Evolutionary conservation across 495 filamentous ascomycete species (phyloP), one percentile per base, ranked within the genome.

Genomic region (Aspergillus indologenus): DNA sequence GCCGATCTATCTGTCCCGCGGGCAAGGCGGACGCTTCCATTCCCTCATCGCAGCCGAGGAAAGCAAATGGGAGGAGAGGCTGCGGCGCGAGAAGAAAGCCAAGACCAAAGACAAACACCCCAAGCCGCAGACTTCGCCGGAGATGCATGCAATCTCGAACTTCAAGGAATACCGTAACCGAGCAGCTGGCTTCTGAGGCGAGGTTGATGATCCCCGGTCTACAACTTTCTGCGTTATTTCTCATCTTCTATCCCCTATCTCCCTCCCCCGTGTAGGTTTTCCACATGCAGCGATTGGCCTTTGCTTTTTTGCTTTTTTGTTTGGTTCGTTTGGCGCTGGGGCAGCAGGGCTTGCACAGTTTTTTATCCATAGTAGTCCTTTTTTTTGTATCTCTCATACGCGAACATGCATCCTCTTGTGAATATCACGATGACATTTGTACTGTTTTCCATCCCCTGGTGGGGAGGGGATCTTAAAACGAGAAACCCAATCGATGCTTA

Each of bases 1-100:
- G 47, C 81, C 85, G 0, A 60, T 87, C 11, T 88, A 87, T 61
- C 80, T 89, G 54, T 73, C 79, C 11, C 74, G 87, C 19, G 87
- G 86, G 17, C 81, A 86, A 57, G 77, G 82, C 20, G 77, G 80
- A 4, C 74, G 73, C 29, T 88, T 89, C 62, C 75, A 87, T 51
- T 75, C 76, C 1, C 70, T 84, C 65, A 81, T 86, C 43, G 81
- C 77, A 0, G 72, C 73, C 1, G 88, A 90, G 62, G 87, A 89
- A 65, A 86, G 83, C 59, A 72, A 76, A 54, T 88, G 84, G 83
- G 84, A 85, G 55, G 77, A 75, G 48, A 74, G 68, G 57, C 64
- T 58, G 49, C 67, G 68, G 2, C 62, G 57, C 0, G 67, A 71
- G 21, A 74, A 71, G 52, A 72, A 75, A 34, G 63, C 55, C 6